Evolutionary conservation across 371 early-diverging fungal species (phyloP).

Genomic region (Mucor velutinosus): DNA sequence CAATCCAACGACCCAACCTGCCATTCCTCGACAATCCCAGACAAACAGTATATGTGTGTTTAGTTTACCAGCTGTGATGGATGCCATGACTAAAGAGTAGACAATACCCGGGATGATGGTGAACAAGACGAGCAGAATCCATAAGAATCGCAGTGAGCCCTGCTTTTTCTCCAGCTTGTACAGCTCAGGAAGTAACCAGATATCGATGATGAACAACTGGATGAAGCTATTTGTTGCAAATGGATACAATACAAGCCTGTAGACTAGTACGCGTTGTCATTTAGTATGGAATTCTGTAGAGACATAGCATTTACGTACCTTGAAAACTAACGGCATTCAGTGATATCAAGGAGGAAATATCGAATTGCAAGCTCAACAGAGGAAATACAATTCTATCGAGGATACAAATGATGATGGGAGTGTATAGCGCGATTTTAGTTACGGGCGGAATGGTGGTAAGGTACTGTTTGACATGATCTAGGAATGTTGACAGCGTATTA

Average conservation of each 20-base stretch:
- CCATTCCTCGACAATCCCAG: slow-evolving; percentile 17
- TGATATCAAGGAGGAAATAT: background rate
- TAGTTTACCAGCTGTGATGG: background rate
- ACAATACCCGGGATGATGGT: slow-evolving; percentile 23
- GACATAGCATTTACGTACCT: background rate
- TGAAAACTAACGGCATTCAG: background rate
- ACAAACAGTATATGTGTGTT: background rate
- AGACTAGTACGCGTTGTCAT: slow-evolving; percentile 1
- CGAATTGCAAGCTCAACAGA: slow-evolving; percentile 5
- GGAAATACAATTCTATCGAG: slow-evolving; percentile 11
- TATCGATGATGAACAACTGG: slow-evolving; percentile 3
- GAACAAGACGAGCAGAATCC: slow-evolving; percentile 10
- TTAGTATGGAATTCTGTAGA: background rate
- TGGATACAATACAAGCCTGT: slow-evolving; percentile 22
- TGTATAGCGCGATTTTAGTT: slow-evolving; percentile 8
- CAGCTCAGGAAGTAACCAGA: slow-evolving; percentile 24
- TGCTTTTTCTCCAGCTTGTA: slow-evolving; percentile 18
- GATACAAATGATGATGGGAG: slow-evolving; percentile 7
- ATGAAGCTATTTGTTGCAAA: slow-evolving; percentile 15
- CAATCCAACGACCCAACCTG: slow-evolving; percentile 30
- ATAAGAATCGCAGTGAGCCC: slow-evolving; percentile 19
- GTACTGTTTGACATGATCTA: slow-evolving; percentile 23
- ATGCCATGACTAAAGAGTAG: background rate
- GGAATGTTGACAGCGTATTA: slow-evolving; percentile 6
- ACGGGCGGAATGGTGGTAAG: slow-evolving; percentile 21